Conservation (phyloP, 169 alveolate species). For the Babesia gibsoni region DNA sequence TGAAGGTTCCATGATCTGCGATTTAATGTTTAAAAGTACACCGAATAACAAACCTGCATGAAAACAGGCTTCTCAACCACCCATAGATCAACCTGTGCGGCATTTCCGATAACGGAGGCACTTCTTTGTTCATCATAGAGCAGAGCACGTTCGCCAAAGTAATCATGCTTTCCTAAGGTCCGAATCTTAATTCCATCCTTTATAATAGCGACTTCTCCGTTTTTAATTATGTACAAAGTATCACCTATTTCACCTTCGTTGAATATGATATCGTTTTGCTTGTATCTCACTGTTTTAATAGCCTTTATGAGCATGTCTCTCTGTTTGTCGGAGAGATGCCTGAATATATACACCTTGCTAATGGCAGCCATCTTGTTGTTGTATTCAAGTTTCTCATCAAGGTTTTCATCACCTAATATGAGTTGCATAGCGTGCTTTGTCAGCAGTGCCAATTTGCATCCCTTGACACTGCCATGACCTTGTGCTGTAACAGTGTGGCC, state of each 20-base stretch:
- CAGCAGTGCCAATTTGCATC: slow-evolving; percentile 75
- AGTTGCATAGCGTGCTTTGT: slow-evolving; percentile 77
- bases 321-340: slow-evolving; percentile 80
- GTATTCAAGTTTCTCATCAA: slow-evolving; percentile 79
- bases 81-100: slow-evolving; percentile 77
- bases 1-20: slow-evolving; percentile 76
- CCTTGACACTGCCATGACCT: not conserved
- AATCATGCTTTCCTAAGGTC: slow-evolving; percentile 87
- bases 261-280: slow-evolving; percentile 84
- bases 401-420: slow-evolving; percentile 76
- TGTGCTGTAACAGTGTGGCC: slow-evolving; percentile 75
- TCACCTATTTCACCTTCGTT: slow-evolving; percentile 91
- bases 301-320: slow-evolving; percentile 80
- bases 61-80: slow-evolving; percentile 86
- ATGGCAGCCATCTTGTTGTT: slow-evolving; percentile 78
- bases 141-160: slow-evolving; percentile 94
- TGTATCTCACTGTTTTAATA: slow-evolving; percentile 76
- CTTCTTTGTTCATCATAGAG: slow-evolving; percentile 88
- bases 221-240: slow-evolving; percentile 86
- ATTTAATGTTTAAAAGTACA: not conserved
- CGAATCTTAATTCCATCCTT: slow-evolving; percentile 79
- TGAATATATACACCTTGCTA: slow-evolving; percentile 80
- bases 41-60: slow-evolving; percentile 59
- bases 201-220: slow-evolving; percentile 89
- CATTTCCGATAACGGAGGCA: slow-evolving; percentile 86